A percentile compares a stretch with the other conserved stretches of the same genome.
These are phyloP conservation scores for Melanogaster broomeanus DNA, from an alignment of 768 basidiomycete genomes.

Conservation along the genomic window DNA sequence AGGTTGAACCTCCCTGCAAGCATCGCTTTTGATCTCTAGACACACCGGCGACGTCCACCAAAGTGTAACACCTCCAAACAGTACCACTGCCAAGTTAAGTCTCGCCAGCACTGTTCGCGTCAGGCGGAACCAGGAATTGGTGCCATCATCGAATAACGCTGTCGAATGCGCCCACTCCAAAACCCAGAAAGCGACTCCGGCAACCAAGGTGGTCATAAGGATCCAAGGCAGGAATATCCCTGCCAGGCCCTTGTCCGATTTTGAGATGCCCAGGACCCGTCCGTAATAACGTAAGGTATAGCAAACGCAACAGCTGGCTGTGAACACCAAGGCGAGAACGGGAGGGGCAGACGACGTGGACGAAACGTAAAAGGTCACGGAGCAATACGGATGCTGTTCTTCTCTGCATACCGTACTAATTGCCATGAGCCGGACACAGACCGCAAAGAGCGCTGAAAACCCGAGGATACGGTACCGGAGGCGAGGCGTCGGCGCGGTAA, in stretches of 20 bases:
- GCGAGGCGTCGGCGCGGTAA: slow-evolving; percentile 65
- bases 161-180: slow-evolving; percentile 78
- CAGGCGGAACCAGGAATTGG: slow-evolving; percentile 47
- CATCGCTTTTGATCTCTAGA: slow-evolving; percentile 54
- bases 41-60: slow-evolving; percentile 81
- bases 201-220: slow-evolving; percentile 57
- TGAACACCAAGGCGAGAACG: slow-evolving; percentile 53
- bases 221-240: slow-evolving; percentile 59
- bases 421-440: slow-evolving; percentile 74
- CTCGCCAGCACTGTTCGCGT: slow-evolving; percentile 66
- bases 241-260: slow-evolving; percentile 76
- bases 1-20: slow-evolving; percentile 19
- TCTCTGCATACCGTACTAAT: slow-evolving; percentile 90
- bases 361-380: slow-evolving; percentile 86
- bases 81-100: slow-evolving; percentile 48
- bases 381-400: slow-evolving; percentile 89
- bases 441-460: slow-evolving; percentile 65
- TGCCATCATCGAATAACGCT: slow-evolving; percentile 41
- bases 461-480: slow-evolving; percentile 77
- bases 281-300: slow-evolving; percentile 59
- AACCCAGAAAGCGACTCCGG: slow-evolving; percentile 71
- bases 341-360: slow-evolving; percentile 70
- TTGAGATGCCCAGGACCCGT: slow-evolving; percentile 61
- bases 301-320: slow-evolving; percentile 55
- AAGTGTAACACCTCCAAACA: slow-evolving; percentile 54